Base-by-base conservation (phyloP, 495 filamentous ascomycete species). In the Lasiosphaeria hispida region DNA sequence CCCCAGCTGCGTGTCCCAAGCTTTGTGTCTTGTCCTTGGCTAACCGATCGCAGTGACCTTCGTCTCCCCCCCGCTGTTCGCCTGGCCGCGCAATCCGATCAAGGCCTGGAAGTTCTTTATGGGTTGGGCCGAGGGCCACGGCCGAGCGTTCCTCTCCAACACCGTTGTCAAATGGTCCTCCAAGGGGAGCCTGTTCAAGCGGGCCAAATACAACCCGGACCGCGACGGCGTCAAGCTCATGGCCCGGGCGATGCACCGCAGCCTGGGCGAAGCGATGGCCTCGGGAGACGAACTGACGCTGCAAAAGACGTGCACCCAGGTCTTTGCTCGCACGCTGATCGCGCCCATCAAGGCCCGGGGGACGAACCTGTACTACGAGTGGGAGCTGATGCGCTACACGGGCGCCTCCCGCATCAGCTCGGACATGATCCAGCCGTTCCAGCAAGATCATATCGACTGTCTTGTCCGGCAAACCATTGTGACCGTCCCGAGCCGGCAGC, bases 191-290 rank as follows among this genome's bases (percentile, higher is more conserved):
- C 34, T 68, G 11, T 49, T 72, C 53, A 61, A 59, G 41, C 55
- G 48, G 30, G 65, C 75, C 9, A 47, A 10, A 2, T 68, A 72
- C 61, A 77, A 75, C 58, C 57, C 77, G 36, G 66, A 78, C 10
- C 72, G 72, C 10, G 61, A 70, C 34, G 52, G 69, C 36, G 70
- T 79, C 23, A 74, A 77, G 11, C 73, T 77, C 14, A 75, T 74
- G 9, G 87, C 85, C 11, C 73, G 80, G 51, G 75, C 75, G 0
- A 72, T 94, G 10, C 87, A 96, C 66, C 61, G 73, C 18, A 66
- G 77, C 59, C 89, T 96, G 85, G 87, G 89, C 63, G 80, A 79
- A 54, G 85, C 87, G 8, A 81, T 93, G 55, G 90, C 91, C 33
- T 59, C 69, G 10, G 89, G 85, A 58, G 83, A 92, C 70, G 70